Evolutionary conservation across 2,329 filamentous ascomycete species (phyloP).

Genomic region (Metarhizium humberi): DNA sequence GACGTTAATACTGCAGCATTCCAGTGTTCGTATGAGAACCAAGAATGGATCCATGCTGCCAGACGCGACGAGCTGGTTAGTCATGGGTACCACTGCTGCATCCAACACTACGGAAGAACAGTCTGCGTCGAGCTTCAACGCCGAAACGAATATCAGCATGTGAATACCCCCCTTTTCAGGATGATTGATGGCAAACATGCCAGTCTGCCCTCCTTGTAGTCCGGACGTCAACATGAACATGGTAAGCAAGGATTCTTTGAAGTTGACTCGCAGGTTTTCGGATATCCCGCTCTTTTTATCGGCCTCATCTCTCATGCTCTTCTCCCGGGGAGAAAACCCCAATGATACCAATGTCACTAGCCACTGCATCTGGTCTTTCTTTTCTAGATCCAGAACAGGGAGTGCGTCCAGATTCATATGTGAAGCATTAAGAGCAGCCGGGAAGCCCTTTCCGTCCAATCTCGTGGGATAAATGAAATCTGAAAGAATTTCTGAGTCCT

Average conservation of each 20-base stretch:
- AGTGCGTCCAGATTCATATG: conserved; percentile 35
- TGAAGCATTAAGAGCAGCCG: conserved; percentile 27
- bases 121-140: conserved; percentile 33
- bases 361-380: conserved; percentile 27
- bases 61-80: conserved; percentile 21
- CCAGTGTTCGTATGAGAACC: conserved; percentile 23
- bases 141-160: conserved; percentile 28
- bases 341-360: conserved; percentile 28
- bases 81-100: conserved; percentile 36
- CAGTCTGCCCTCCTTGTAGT: conserved; percentile 33
- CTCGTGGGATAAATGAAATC: conserved; percentile 28
- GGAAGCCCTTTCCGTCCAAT: conserved; percentile 18
- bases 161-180: conserved; percentile 25
- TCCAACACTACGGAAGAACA: conserved; percentile 34
- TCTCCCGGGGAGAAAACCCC: conserved; percentile 34
- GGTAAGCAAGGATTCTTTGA: conserved; percentile 39
- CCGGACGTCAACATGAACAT: conserved; percentile 37
- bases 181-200: conserved; percentile 31
- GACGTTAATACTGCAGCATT: conserved; percentile 30
- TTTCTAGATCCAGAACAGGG: conserved; percentile 29
- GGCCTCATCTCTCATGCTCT: conserved; percentile 20
- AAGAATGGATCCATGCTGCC: conserved; percentile 19
- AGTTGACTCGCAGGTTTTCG: conserved; percentile 28
- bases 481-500: conserved; percentile 13
- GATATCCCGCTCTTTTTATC: conserved; percentile 14